These are phyloP conservation scores for Apiospora aurea DNA, from an alignment of 2,329 filamentous ascomycete genomes.

Conservation along the genomic window DNA sequence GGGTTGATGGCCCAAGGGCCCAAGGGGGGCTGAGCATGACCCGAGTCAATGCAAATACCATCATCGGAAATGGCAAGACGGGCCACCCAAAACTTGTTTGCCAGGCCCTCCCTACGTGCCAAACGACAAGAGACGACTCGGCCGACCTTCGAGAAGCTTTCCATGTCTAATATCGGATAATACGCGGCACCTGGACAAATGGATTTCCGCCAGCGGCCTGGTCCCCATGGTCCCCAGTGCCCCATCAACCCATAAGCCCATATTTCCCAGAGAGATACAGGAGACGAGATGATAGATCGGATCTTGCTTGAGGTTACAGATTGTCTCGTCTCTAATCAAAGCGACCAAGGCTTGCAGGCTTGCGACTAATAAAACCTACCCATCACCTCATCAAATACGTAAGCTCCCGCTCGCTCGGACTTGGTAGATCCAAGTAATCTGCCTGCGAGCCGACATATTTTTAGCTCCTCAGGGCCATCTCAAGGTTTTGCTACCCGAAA, in stretches of 20 bases:
- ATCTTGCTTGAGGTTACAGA: constrained; percentile 9
- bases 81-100: constrained; percentile 9
- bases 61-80: neutral
- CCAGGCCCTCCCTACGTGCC: constrained; percentile 1
- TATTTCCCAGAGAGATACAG: neutral
- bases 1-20: neutral
- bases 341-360: neutral
- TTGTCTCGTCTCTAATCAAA: constrained; percentile 10
- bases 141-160: constrained; percentile 6
- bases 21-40: constrained; percentile 11
- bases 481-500: neutral
- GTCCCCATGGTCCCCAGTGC: neutral
- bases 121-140: neutral
- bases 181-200: neutral
- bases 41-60: constrained; percentile 3
- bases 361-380: neutral
- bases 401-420: neutral
- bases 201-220: neutral
- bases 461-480: neutral
- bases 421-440: neutral
- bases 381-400: neutral
- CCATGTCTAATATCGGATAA: constrained; percentile 5
- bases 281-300: constrained; percentile 1
- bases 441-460: neutral
- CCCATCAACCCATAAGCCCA: neutral